Conservation (phyloP, 345 rosid genomes). For the Salix dunnii region DNA sequence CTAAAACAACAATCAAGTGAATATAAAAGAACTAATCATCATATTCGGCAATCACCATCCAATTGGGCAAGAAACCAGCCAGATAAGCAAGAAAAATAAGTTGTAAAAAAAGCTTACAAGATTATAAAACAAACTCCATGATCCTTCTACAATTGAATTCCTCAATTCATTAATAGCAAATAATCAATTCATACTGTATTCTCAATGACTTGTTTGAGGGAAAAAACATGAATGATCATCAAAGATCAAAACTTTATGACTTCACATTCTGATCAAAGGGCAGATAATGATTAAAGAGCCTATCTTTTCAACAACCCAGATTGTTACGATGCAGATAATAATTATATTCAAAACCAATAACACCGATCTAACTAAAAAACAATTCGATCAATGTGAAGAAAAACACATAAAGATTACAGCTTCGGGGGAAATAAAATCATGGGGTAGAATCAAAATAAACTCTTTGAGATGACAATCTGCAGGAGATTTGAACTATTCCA, state of each 20-base stretch:
- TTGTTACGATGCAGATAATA: neutral
- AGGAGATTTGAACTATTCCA: constrained; percentile 45
- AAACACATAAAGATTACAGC: neutral
- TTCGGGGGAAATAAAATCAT: neutral
- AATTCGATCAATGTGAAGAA: neutral
- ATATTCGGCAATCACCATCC: neutral
- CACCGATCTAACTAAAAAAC: neutral
- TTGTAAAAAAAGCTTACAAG: neutral
- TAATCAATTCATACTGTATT: neutral
- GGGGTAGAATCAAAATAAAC: constrained; percentile 40
- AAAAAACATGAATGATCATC: neutral
- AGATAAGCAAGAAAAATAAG: neutral
- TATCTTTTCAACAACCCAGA: neutral
- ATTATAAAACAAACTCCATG: neutral
- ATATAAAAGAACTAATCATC: neutral
- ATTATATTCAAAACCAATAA: neutral
- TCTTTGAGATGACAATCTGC: constrained; percentile 48
- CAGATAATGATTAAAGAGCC: too few relatives aligned
- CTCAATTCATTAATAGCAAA: neutral
- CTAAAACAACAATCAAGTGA: neutral
- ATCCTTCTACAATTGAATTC: neutral
- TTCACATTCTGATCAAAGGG: neutral
- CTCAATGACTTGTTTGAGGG: neutral
- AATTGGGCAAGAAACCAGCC: neutral
- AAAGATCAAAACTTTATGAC: neutral